These are phyloP conservation scores for Solanum habrochaites DNA, from an alignment of 257 asterid genomes.

Conservation along the genomic window DNA sequence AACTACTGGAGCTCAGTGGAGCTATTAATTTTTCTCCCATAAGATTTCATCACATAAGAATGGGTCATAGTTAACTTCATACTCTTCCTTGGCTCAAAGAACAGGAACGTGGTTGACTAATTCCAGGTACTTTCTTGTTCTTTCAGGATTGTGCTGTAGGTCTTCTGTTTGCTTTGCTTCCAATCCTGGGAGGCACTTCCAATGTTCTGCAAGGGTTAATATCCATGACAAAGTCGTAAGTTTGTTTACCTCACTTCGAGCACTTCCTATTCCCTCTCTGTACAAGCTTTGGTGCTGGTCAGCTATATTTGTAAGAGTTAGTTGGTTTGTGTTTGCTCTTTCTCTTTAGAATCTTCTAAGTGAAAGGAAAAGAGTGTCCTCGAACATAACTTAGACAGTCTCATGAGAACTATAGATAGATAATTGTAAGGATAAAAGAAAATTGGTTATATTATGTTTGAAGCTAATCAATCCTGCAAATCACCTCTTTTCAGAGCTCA, in stretches of 20 bases:
- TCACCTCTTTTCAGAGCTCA: background rate
- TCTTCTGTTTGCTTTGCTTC: conserved; percentile 90
- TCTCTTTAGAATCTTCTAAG: background rate
- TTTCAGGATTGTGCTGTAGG: conserved; percentile 99
- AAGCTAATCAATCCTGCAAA: background rate
- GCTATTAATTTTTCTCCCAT: background rate
- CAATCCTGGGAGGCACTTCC: conserved; percentile 94
- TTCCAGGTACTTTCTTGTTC: background rate
- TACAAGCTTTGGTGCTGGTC: background rate
- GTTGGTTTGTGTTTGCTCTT: background rate
- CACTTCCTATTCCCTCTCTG: background rate
- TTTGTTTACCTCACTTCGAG: background rate
- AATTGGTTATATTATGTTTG: background rate
- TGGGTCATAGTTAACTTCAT: background rate
- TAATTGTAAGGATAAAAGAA: background rate
- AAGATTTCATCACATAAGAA: background rate
- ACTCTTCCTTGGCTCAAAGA: background rate
- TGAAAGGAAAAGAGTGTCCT: background rate
- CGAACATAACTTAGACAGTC: background rate
- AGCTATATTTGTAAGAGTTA: background rate
- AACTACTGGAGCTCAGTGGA: background rate
- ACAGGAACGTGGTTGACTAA: background rate
- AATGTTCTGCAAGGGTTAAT: conserved; percentile 86
- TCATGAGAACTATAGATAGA: background rate
- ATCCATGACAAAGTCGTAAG: conserved; percentile 98